Percentiles rank a stretch among this genome's conserved stretches.
These are phyloP conservation scores for Microcos paniculata DNA, from an alignment of 345 rosid genomes.

Conservation along the genomic window DNA sequence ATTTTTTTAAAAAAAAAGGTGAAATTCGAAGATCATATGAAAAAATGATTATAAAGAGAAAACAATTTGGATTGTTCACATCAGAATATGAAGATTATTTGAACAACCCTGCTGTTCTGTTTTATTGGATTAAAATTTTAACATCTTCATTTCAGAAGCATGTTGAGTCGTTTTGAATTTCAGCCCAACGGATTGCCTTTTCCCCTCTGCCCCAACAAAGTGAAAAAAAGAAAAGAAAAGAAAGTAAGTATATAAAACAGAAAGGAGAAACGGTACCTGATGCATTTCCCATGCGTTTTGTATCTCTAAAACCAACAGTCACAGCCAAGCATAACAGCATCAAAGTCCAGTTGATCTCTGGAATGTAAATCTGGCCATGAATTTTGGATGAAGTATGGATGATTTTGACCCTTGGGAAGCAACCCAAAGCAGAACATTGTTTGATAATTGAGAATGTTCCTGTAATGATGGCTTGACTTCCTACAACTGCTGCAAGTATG, in stretches of 20 bases:
- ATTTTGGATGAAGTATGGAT: conserved; percentile 89
- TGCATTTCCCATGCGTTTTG: conserved; percentile 88
- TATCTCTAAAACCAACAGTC: conserved; percentile 87
- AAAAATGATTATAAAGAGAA: too few relatives aligned
- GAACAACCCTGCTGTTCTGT: neutral
- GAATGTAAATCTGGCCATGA: conserved; percentile 95
- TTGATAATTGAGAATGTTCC: conserved; percentile 97
- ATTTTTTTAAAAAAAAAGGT: neutral
- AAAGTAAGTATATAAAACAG: neutral
- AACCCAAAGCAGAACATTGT: conserved; percentile 89
- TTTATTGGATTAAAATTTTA: neutral
- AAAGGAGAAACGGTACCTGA: conserved; percentile 49
- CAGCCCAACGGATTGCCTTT: neutral
- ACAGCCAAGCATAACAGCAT: conserved; percentile 96
- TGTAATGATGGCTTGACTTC: conserved; percentile 95
- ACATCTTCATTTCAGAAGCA: neutral
- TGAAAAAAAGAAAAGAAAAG: too few relatives aligned
- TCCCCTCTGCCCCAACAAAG: neutral
- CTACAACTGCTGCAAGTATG: conserved; percentile 93
- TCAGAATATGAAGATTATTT: neutral
- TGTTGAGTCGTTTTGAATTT: neutral
- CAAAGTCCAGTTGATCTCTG: conserved; percentile 95
- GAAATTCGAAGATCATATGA: neutral
- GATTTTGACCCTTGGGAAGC: conserved; percentile 91
- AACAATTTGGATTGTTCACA: too few relatives aligned